These are phyloP conservation scores for Singerocomus inundabilis DNA, from an alignment of 1,284 basidiomycete species.

Conservation along the genomic window DNA sequence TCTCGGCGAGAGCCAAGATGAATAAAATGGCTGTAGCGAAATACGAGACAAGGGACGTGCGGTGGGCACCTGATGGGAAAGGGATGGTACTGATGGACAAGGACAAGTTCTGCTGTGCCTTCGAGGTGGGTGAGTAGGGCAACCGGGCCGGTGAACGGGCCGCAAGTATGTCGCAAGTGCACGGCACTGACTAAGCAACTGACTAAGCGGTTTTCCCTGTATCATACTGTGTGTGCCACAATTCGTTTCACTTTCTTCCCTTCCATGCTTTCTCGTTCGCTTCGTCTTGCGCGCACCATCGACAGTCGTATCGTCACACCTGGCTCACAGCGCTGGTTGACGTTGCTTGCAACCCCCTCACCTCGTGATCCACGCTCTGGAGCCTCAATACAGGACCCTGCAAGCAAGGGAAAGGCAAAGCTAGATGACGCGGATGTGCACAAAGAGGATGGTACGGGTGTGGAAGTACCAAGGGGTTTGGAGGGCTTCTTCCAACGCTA, in stretches of 20 bases:
- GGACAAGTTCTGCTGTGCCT: slow-evolving; percentile 80
- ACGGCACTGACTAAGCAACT: slow-evolving; percentile 31
- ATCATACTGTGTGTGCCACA: too few species aligned
- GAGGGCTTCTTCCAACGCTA: slow-evolving; percentile 81
- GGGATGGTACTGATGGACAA: slow-evolving; percentile 70
- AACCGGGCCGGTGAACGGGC: slow-evolving; percentile 1
- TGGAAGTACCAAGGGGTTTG: slow-evolving; percentile 50
- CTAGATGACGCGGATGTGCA: slow-evolving; percentile 27
- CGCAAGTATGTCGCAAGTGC: neutral
- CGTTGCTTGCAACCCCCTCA: slow-evolving; percentile 45
- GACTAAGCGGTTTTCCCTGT: too few species aligned
- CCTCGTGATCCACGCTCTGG: slow-evolving; percentile 28
- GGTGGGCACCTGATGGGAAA: slow-evolving; percentile 84
- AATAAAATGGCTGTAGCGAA: slow-evolving; percentile 42
- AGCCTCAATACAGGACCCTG: slow-evolving; percentile 20
- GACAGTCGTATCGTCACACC: slow-evolving; percentile 20
- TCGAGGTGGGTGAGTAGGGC: slow-evolving; percentile 44
- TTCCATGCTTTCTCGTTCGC: slow-evolving; percentile 32
- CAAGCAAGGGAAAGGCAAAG: slow-evolving; percentile 43
- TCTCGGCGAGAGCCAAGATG: neutral
- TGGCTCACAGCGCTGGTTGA: slow-evolving; percentile 27
- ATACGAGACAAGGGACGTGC: slow-evolving; percentile 63
- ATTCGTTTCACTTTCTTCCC: neutral
- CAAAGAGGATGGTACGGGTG: slow-evolving; percentile 18
- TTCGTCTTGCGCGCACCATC: slow-evolving; percentile 26